Evolutionary conservation across 2,329 filamentous ascomycete genomes (phyloP).

Genomic region (Achaetomium macrosporum): DNA sequence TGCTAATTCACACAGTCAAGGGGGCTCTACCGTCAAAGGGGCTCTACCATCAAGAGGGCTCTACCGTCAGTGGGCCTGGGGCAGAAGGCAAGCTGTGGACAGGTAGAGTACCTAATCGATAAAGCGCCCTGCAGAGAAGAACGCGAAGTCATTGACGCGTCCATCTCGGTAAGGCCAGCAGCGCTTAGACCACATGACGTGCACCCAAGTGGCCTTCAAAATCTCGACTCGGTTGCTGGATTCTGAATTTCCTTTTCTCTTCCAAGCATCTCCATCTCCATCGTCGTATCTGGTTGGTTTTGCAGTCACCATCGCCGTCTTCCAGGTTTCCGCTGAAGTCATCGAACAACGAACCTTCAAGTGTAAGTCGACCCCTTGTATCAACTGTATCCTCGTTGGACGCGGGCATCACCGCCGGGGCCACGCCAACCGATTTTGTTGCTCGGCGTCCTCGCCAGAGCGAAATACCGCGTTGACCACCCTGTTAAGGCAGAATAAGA

Average conservation of each 20-base stretch:
- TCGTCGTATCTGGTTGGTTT: background rate
- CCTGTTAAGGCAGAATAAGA: background rate
- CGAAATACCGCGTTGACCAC: background rate
- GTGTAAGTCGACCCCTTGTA: constrained; percentile 1
- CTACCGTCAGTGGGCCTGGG: too few species aligned
- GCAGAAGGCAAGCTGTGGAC: too few species aligned
- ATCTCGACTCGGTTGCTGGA: background rate
- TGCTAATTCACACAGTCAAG: too few species aligned
- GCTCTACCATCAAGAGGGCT: too few species aligned
- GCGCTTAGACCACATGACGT: background rate
- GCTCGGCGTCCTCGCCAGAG: background rate
- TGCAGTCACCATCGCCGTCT: background rate
- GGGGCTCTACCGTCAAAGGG: too few species aligned
- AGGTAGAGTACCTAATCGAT: too few species aligned
- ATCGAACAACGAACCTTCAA: constrained; percentile 3
- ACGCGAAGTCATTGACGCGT: background rate
- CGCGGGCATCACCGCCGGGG: background rate
- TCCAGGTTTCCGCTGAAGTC: background rate
- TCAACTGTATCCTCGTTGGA: background rate
- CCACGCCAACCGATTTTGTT: background rate
- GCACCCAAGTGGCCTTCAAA: background rate
- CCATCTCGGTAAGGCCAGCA: too few species aligned
- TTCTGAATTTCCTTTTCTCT: background rate
- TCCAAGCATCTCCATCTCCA: background rate
- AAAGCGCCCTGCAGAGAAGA: background rate